Evolutionary conservation across 352 stramenopile species (phyloP), one percentile per base, ranked within the genome.

Genomic region (Paralagenidium karlingii): DNA sequence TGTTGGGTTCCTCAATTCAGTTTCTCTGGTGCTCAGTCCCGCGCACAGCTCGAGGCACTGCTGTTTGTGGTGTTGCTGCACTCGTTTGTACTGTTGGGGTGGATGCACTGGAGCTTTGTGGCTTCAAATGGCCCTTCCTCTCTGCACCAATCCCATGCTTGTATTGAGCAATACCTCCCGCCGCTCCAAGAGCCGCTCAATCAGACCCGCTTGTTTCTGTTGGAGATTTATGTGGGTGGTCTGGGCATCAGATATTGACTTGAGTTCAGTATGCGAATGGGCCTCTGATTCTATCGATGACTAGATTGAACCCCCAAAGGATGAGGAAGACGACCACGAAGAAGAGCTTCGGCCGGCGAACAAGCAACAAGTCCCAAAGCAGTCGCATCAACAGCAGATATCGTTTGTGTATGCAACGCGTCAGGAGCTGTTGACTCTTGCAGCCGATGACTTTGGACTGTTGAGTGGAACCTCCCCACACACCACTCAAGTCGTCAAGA

Each of bases 361-460:
- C n/a, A n/a, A n/a, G n/a, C n/a, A n/a, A n/a, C n/a, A n/a, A n/a
- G n/a, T n/a, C n/a, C n/a, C n/a, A n/a, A n/a, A n/a, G 18, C 16
- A 22, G 0, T 44, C 51, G 15, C 45, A 9, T 8, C 40, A 56
- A 43, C 36, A 38, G n/a, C 30, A 47, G 9, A 46, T 56, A 22
- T 67, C 69, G 18, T 87, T 66, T 45, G 51, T 92, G 5, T 93
- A 71, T 43, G 76, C 70, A 0, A 49, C 69, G 5, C 58, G 88
- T 33, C 78, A 65, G 18, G 75, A 57, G 16, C 48, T 88, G 2
- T 54, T 94, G n/a, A 62, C 76, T 38, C 60, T 93, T 21, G 36
- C 71, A 4, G 55, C 78, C 38, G 34, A 47, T 49, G n/a, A n/a
- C n/a, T n/a, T n/a, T n/a, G n/a, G n/a, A n/a, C n/a, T n/a, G n/a